Evolutionary conservation across 106 monocot species (phyloP).

Genomic region (Chionographis japonica): DNA sequence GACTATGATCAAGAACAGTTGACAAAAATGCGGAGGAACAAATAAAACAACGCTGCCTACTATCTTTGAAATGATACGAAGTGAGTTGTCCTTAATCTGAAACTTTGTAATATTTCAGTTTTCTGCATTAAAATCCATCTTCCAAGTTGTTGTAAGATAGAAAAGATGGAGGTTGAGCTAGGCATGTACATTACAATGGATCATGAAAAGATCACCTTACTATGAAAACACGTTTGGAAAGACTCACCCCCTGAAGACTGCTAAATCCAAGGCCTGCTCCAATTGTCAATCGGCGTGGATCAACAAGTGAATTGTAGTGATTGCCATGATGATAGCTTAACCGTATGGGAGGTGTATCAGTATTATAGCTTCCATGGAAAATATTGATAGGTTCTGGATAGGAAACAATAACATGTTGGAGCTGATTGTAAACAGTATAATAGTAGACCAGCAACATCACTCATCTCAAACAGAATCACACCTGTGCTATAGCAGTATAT

Average conservation of each 20-base stretch:
- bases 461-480: slow-evolving; percentile 2
- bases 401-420: slow-evolving; percentile 4
- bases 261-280: slow-evolving; percentile 97
- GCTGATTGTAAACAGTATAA: not conserved
- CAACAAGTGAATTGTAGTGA: slow-evolving; percentile 98
- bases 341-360: slow-evolving; percentile 91
- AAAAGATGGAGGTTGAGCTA: no score
- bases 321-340: slow-evolving; percentile 94
- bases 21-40: no score
- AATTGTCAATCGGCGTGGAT: slow-evolving; percentile 67
- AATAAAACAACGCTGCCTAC: no score
- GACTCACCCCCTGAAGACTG: slow-evolving; percentile 77
- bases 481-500: slow-evolving; percentile 97
- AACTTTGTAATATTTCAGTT: no score
- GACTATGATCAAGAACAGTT: no score
- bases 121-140: no score
- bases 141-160: no score
- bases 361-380: slow-evolving; percentile 89
- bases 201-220: not conserved
- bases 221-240: slow-evolving; percentile 2
- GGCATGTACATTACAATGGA: not conserved
- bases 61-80: no score
- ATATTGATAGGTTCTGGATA: slow-evolving; percentile 96
- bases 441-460: not conserved
- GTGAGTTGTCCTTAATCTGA: no score